Conservation (phyloP, 2,329 filamentous ascomycete genomes). For the Penicillium polonicum region DNA sequence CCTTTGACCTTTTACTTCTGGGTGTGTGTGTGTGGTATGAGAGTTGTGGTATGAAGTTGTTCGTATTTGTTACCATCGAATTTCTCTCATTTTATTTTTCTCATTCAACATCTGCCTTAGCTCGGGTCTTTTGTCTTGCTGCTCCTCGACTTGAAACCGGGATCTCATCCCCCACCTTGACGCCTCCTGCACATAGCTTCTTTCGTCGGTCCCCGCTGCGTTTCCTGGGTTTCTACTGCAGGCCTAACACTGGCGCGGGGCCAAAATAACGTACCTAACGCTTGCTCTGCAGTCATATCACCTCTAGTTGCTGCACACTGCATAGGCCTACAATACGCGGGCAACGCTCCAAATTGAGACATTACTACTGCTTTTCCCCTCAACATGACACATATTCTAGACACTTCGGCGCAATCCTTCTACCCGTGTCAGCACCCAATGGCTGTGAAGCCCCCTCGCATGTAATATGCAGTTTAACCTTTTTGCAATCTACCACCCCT, state of each 20-base stretch:
- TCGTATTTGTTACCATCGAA: constrained; percentile 2
- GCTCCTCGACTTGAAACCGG: constrained; percentile 6
- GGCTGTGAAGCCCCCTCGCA: background rate
- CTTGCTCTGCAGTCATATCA: constrained; percentile 9
- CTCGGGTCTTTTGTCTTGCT: constrained; percentile 9
- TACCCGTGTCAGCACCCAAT: constrained; percentile 1
- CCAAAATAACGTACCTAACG: background rate
- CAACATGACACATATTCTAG: constrained; percentile 7
- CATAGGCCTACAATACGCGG: constrained; percentile 3
- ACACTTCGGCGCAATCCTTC: constrained; percentile 3
- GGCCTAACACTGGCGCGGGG: background rate
- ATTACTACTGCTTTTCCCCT: constrained; percentile 2
- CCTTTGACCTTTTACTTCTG: background rate
- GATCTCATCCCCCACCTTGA: constrained; percentile 3
- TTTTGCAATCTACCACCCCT: background rate
- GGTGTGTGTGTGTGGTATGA: background rate
- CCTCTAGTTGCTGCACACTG: constrained; percentile 13
- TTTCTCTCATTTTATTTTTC: background rate
- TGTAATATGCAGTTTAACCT: background rate
- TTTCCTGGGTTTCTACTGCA: constrained; percentile 6
- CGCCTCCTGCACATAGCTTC: constrained; percentile 14
- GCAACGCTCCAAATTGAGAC: constrained; percentile 1
- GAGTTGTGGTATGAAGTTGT: background rate
- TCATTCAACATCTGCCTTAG: background rate
- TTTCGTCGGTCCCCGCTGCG: constrained; percentile 8